Conservation (phyloP, 2,329 filamentous ascomycete genomes). For the Ascomycota sp. region DNA sequence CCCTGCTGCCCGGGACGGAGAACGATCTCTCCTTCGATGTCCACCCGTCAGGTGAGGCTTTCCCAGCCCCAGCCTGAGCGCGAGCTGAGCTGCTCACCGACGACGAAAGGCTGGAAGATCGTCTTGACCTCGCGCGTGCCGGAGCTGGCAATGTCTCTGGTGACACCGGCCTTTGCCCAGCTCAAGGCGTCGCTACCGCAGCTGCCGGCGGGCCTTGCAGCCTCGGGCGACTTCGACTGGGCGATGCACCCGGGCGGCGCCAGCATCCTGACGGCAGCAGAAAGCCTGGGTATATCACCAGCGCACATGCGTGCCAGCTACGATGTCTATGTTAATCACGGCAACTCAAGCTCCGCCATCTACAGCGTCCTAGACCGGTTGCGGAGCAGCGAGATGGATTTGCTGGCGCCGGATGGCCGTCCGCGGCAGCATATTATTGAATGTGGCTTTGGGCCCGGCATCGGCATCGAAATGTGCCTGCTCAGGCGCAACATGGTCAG, state of each 20-base stretch:
- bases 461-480: constrained; percentile 48
- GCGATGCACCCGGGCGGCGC: constrained; percentile 51
- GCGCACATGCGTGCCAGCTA: constrained; percentile 52
- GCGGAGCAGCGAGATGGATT: constrained; percentile 38
- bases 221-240: constrained; percentile 46
- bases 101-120: constrained; percentile 38
- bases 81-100: constrained; percentile 1
- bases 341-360: constrained; percentile 51
- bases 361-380: constrained; percentile 45
- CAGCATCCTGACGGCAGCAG: constrained; percentile 43
- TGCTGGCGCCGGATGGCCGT: constrained; percentile 14
- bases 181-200: constrained; percentile 26
- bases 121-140: constrained; percentile 41
- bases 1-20: constrained; percentile 39
- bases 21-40: constrained; percentile 44
- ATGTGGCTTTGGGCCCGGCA: constrained; percentile 50
- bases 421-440: constrained; percentile 39
- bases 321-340: constrained; percentile 45
- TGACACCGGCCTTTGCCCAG: constrained; percentile 32
- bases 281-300: constrained; percentile 24
- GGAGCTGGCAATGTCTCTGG: constrained; percentile 27
- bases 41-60: constrained; percentile 31
- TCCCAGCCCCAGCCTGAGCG: neutral
- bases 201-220: constrained; percentile 22
- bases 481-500: constrained; percentile 23